Conservation (phyloP, 2,329 filamentous ascomycete genomes). For the Westerdykella sp. region DNA sequence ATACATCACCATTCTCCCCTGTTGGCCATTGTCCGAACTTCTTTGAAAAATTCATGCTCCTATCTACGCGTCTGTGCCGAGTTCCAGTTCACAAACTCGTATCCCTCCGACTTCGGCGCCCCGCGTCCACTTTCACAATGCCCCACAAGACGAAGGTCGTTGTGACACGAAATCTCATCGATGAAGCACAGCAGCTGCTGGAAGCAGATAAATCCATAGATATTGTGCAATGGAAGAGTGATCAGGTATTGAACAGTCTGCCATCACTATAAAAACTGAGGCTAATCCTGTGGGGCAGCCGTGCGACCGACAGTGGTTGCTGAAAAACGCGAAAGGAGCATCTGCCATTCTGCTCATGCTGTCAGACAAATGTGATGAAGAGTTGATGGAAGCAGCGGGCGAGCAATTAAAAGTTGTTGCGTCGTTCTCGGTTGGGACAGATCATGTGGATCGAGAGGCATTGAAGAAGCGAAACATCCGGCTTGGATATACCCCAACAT, state of each 20-base stretch:
- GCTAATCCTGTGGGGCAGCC: slow-evolving; percentile 12
- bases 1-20: too few species aligned
- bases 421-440: slow-evolving; percentile 29
- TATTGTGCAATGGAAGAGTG: slow-evolving; percentile 25
- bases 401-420: slow-evolving; percentile 20
- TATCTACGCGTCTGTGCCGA: slow-evolving; percentile 4
- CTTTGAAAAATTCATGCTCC: too few species aligned
- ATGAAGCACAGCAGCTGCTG: slow-evolving; percentile 17
- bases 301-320: slow-evolving; percentile 24
- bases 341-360: slow-evolving; percentile 25
- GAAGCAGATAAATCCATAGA: slow-evolving; percentile 16
- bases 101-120: slow-evolving; percentile 10
- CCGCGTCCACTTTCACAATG: slow-evolving; percentile 15
- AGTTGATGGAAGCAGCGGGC: slow-evolving; percentile 20
- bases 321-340: slow-evolving; percentile 20
- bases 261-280: slow-evolving; percentile 2
- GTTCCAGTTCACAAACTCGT: slow-evolving; percentile 3
- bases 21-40: too few species aligned
- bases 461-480: slow-evolving; percentile 23
- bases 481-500: slow-evolving; percentile 27
- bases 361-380: slow-evolving; percentile 21
- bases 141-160: slow-evolving; percentile 20
- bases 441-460: slow-evolving; percentile 21
- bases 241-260: slow-evolving; percentile 11
- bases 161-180: slow-evolving; percentile 22